Conservation (phyloP, 73 alveolate genomes). For the Paraurostyla sp. region DNA sequence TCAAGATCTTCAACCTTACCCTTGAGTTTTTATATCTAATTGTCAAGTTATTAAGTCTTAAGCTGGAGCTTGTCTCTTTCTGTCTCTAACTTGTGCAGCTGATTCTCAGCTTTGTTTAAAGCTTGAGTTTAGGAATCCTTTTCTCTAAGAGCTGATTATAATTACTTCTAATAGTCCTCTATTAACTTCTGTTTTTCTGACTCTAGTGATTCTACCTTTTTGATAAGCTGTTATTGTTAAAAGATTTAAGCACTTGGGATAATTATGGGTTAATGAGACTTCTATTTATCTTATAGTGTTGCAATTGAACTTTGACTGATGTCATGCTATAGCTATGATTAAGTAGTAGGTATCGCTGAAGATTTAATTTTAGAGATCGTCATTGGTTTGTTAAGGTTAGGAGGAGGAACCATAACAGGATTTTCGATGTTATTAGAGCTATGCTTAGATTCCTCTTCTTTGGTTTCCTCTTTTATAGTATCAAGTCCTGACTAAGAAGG, state of each 20-base stretch:
- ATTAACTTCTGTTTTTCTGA: conserved; percentile 32
- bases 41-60: conserved; percentile 16
- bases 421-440: background rate
- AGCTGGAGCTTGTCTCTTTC: conserved; percentile 54
- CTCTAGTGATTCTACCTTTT: conserved; percentile 52
- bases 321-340: no score
- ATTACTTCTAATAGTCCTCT: conserved; percentile 63
- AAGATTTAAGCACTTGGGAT: conserved; percentile 15
- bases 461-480: background rate
- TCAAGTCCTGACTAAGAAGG: background rate
- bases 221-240: background rate
- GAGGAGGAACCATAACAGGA: background rate
- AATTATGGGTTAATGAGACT: background rate
- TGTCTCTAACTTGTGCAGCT: conserved; percentile 45
- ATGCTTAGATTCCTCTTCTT: background rate
- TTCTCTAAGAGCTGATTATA: conserved; percentile 27
- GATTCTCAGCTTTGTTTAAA: background rate
- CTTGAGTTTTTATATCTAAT: conserved; percentile 50
- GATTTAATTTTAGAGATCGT: no score
- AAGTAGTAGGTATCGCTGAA: no score
- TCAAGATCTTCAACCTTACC: conserved; percentile 50
- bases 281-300: background rate
- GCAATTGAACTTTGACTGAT: background rate
- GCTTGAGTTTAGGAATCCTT: background rate
- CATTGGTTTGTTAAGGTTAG: no score